Percentiles rank a stretch among this genome's conserved stretches.
Evolutionary conservation across 345 rosid genomes (phyloP).

Genomic region (Citrus maxima): DNA sequence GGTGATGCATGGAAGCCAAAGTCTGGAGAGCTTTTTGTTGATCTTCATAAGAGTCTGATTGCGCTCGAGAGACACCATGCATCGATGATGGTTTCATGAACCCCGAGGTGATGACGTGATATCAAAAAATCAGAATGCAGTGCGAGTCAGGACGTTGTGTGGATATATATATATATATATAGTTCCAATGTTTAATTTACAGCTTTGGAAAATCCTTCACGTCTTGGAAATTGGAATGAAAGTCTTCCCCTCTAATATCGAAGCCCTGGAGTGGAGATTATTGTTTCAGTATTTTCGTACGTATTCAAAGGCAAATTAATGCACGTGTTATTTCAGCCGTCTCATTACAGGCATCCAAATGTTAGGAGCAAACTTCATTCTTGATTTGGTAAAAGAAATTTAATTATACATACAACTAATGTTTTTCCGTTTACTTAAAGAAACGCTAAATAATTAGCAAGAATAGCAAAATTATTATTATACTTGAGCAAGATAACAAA

Average conservation of each 20-base stretch:
- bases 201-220: slow-evolving; percentile 7
- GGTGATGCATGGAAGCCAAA: slow-evolving; percentile 31
- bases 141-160: background rate
- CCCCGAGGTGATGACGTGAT: slow-evolving; percentile 23
- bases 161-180: background rate
- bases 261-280: background rate
- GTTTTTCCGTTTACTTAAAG: too few species aligned
- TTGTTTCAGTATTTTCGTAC: too few species aligned
- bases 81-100: slow-evolving; percentile 27
- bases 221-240: background rate
- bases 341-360: too few species aligned
- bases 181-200: background rate
- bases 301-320: too few species aligned
- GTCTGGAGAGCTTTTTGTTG: slow-evolving; percentile 44
- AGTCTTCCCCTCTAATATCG: background rate
- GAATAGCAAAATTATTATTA: too few species aligned
- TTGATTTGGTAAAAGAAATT: too few species aligned
- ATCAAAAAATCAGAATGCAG: background rate
- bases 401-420: too few species aligned
- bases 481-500: too few species aligned
- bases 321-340: too few species aligned
- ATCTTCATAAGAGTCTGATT: slow-evolving; percentile 29
- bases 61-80: slow-evolving; percentile 28
- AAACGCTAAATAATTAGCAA: too few species aligned
- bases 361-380: too few species aligned